Evolutionary conservation across 495 filamentous ascomycete species (phyloP).

Genomic region (Haplographium delicatum): DNA sequence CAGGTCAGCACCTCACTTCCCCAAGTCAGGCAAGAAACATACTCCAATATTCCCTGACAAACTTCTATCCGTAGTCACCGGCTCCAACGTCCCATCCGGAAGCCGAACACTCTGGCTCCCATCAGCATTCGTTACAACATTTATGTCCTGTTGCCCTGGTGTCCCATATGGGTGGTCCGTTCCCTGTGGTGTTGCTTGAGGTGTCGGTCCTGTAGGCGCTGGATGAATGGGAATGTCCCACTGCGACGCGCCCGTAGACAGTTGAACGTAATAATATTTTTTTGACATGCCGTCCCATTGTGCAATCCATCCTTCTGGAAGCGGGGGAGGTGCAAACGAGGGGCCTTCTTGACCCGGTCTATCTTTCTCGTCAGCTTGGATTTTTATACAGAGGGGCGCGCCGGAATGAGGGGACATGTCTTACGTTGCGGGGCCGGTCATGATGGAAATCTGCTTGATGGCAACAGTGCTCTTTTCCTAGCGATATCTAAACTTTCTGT

Average conservation of each 20-base stretch:
- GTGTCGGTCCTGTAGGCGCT: constrained; percentile 46
- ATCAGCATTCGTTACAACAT: constrained; percentile 49
- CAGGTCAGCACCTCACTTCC: not conserved
- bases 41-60: constrained; percentile 19
- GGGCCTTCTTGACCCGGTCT: constrained; percentile 61
- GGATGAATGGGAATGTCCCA: constrained; percentile 73
- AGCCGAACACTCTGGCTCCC: constrained; percentile 44
- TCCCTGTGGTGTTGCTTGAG: constrained; percentile 44
- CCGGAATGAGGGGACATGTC: not conserved
- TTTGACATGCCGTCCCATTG: constrained; percentile 72
- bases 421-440: constrained; percentile 26
- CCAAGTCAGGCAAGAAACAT: constrained; percentile 5
- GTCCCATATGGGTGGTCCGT: constrained; percentile 48
- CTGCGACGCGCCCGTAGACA: constrained; percentile 67
- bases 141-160: constrained; percentile 26
- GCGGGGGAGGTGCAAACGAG: constrained; percentile 60
- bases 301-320: constrained; percentile 75
- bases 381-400: constrained; percentile 15
- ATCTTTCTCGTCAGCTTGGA: constrained; percentile 11
- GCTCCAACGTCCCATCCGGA: constrained; percentile 46
- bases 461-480: not conserved
- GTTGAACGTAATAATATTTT: constrained; percentile 78
- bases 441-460: not conserved
- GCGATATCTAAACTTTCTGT: not conserved
- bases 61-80: constrained; percentile 22